Evolutionary conservation across 495 filamentous ascomycete genomes (phyloP).

Genomic region (Aspergillus diversus): DNA sequence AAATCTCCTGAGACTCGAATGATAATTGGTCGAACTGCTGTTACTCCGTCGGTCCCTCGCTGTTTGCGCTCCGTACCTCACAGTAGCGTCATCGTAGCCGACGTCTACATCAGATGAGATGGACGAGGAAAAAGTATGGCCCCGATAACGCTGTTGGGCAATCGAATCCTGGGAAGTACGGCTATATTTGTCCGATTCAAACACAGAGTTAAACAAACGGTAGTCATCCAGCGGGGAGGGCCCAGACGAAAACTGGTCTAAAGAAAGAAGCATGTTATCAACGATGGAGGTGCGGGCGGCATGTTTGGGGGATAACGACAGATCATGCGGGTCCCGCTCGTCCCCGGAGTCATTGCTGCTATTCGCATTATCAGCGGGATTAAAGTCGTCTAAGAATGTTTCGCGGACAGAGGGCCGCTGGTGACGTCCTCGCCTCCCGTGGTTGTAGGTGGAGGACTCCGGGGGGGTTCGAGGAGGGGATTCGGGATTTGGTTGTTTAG

Average conservation of each 20-base stretch:
- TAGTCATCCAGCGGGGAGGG: conserved; percentile 46
- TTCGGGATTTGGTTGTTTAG: conserved; percentile 28
- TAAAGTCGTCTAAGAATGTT: conserved; percentile 55
- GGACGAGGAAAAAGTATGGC: conserved; percentile 67
- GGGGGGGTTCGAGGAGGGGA: conserved; percentile 54
- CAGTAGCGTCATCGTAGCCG: conserved; percentile 64
- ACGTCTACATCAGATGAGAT: conserved; percentile 78
- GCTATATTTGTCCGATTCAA: conserved; percentile 36
- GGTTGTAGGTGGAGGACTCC: conserved; percentile 36
- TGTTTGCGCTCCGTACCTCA: conserved; percentile 60
- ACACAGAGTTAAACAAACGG: conserved; percentile 45
- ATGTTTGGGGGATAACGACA: conserved; percentile 75
- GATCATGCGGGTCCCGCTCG: conserved; percentile 81
- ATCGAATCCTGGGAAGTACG: conserved; percentile 32
- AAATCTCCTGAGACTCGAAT: conserved; percentile 61
- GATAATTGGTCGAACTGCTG: conserved; percentile 73
- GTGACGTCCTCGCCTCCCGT: conserved; percentile 34
- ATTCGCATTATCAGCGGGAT: conserved; percentile 42
- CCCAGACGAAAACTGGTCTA: conserved; percentile 73
- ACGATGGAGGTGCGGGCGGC: conserved; percentile 84
- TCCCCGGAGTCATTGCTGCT: conserved; percentile 49
- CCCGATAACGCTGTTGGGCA: conserved; percentile 51
- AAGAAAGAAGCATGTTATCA: conserved; percentile 87
- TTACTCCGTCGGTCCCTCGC: conserved; percentile 71
- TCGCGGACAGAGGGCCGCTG: conserved; percentile 48